A percentile compares a stretch with the other conserved stretches of the same genome.
Evolutionary conservation across 768 basidiomycete genomes (phyloP).

Genomic region (Xerocomus brunneocitrinus): DNA sequence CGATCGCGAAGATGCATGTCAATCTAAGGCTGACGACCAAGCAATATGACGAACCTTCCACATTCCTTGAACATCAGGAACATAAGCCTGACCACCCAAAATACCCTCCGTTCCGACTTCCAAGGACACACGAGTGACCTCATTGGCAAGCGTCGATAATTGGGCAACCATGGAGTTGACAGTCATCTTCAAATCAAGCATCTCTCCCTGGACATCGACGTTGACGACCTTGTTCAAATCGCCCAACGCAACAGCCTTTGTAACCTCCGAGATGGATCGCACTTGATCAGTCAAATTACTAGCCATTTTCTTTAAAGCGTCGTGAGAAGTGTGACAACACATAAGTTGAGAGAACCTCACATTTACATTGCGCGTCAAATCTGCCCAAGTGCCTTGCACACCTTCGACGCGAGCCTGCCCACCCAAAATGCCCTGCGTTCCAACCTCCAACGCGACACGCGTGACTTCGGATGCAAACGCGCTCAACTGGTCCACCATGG

Average conservation of each 20-base stretch:
- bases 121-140: slow-evolving; percentile 87
- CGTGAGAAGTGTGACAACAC: not conserved
- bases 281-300: slow-evolving; percentile 83
- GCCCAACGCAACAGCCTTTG: slow-evolving; percentile 74
- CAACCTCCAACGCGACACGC: slow-evolving; percentile 83
- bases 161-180: slow-evolving; percentile 78
- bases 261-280: slow-evolving; percentile 85
- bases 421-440: slow-evolving; percentile 86
- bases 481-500: slow-evolving; percentile 90
- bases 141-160: slow-evolving; percentile 66
- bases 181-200: slow-evolving; percentile 79
- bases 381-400: slow-evolving; percentile 91
- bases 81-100: slow-evolving; percentile 87
- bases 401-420: slow-evolving; percentile 88
- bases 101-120: slow-evolving; percentile 94
- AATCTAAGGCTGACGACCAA: slow-evolving; percentile 8
- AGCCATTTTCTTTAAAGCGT: slow-evolving; percentile 70
- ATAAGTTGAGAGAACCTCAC: slow-evolving; percentile 33
- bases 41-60: slow-evolving; percentile 62
- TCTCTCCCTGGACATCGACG: slow-evolving; percentile 92
- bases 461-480: slow-evolving; percentile 84
- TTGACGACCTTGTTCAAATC: slow-evolving; percentile 82
- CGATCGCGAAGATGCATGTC: slow-evolving; percentile 1
- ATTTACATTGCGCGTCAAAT: slow-evolving; percentile 87
- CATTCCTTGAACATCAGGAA: slow-evolving; percentile 91